A percentile compares a stretch with the other conserved stretches of the same genome.
Evolutionary conservation across 306 rosid species (phyloP).

Genomic region (Gynostemma pentaphyllum): DNA sequence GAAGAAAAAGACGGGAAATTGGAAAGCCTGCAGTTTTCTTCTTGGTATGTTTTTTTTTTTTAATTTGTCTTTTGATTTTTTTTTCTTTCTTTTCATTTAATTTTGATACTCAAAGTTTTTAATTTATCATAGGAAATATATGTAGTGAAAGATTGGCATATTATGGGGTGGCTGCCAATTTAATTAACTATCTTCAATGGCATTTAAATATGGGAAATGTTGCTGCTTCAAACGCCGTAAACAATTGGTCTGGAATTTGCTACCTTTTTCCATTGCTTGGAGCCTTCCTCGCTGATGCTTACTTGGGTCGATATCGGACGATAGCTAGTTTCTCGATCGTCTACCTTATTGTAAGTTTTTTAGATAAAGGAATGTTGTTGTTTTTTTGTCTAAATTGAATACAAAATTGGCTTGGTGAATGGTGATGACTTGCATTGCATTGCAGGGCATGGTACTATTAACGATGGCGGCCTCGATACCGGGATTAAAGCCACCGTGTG

Average conservation of each 20-base stretch:
- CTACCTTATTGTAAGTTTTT: too few species aligned
- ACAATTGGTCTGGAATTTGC: slow-evolving; percentile 71
- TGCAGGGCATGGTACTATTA: slow-evolving; percentile 40
- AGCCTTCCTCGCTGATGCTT: too few species aligned
- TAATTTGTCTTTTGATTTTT: too few species aligned
- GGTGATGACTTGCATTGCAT: background rate
- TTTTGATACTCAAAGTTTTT: too few species aligned
- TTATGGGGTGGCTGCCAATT: slow-evolving; percentile 68
- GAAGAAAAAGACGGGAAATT: too few species aligned
- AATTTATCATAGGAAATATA: slow-evolving; percentile 63
- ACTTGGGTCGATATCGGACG: too few species aligned
- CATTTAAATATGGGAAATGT: slow-evolving; percentile 43
- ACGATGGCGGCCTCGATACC: slow-evolving; percentile 42
- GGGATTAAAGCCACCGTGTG: slow-evolving; percentile 42
- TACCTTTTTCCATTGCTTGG: slow-evolving; percentile 75
- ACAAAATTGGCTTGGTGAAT: background rate
- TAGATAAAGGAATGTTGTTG: slow-evolving; percentile 79
- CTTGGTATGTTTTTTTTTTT: too few species aligned
- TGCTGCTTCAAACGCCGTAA: slow-evolving; percentile 44
- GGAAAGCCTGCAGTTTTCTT: too few species aligned
- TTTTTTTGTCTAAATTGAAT: background rate
- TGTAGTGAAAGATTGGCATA: slow-evolving; percentile 78
- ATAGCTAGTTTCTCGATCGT: too few species aligned
- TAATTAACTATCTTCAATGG: too few species aligned
- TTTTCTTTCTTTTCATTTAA: too few species aligned